These are phyloP conservation scores for Globisporangium mamillatum DNA, from an alignment of 352 stramenopile genomes.

Conservation along the genomic window DNA sequence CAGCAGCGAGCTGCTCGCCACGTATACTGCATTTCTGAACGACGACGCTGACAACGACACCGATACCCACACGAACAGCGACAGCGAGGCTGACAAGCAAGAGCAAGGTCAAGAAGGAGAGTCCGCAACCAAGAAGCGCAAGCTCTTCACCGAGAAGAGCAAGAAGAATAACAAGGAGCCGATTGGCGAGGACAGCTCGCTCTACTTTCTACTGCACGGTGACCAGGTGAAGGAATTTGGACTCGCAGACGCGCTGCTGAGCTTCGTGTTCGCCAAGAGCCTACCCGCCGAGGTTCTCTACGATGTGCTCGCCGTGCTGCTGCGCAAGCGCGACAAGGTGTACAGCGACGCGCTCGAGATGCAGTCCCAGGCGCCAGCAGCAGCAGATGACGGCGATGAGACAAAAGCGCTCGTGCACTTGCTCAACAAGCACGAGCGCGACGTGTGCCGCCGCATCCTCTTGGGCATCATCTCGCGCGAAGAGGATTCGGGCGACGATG, in stretches of 20 bases:
- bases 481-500: slow-evolving; percentile 45
- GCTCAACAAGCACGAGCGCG: slow-evolving; percentile 45
- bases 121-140: slow-evolving; percentile 35
- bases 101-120: slow-evolving; percentile 20
- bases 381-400: background rate
- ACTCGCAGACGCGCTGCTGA: slow-evolving; percentile 57
- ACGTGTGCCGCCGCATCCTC: slow-evolving; percentile 60
- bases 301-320: slow-evolving; percentile 54
- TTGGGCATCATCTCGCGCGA: slow-evolving; percentile 60
- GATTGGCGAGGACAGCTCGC: slow-evolving; percentile 15
- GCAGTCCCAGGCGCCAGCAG: background rate
- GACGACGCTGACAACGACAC: slow-evolving; percentile 32
- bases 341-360: slow-evolving; percentile 46
- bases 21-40: slow-evolving; percentile 34
- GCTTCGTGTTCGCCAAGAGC: slow-evolving; percentile 52
- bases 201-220: slow-evolving; percentile 58
- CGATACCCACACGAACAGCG: slow-evolving; percentile 21
- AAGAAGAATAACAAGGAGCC: slow-evolving; percentile 2
- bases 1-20: slow-evolving; percentile 37
- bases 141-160: slow-evolving; percentile 29
- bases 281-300: slow-evolving; percentile 61
- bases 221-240: slow-evolving; percentile 55
- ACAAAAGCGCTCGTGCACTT: slow-evolving; percentile 17
- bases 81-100: slow-evolving; percentile 18
- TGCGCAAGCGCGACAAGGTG: slow-evolving; percentile 63